phyloP scores from a whole-genome alignment of 345 rosid genomes.

The Camelina hispida region DNA sequence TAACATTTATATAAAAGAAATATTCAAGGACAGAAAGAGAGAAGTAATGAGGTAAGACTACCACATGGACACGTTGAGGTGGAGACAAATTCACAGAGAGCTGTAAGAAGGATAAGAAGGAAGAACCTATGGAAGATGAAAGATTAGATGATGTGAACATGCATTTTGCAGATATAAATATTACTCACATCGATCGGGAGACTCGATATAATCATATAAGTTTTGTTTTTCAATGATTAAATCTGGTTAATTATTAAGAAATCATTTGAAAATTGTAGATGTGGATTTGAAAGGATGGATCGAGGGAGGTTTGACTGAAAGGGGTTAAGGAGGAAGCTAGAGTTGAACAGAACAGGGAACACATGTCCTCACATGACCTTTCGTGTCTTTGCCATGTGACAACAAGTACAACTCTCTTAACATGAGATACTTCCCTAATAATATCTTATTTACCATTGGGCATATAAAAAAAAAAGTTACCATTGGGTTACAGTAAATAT shows the following conservation, averaged over 20 bases:
- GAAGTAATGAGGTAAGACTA: conserved; percentile 35
- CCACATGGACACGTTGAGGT: conserved; percentile 48
- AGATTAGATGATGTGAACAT: conserved; percentile 36
- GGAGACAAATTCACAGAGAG: conserved; percentile 41
- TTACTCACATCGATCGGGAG: conserved; percentile 22
- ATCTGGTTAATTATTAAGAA: conserved; percentile 8
- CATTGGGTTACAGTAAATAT: neutral
- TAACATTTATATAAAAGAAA: conserved; percentile 13
- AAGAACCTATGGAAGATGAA: conserved; percentile 31
- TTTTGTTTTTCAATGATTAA: conserved; percentile 27
- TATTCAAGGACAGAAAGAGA: neutral
- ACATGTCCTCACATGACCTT: conserved; percentile 46
- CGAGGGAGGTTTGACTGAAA: conserved; percentile 34
- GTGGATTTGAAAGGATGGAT: conserved; percentile 24
- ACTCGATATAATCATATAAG: neutral
- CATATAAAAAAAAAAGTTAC: neutral
- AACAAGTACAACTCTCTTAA: conserved; percentile 38
- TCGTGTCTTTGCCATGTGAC: conserved; percentile 40
- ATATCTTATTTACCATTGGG: neutral
- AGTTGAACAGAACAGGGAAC: conserved; percentile 32
- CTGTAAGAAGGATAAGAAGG: conserved; percentile 40
- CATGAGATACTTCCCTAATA: conserved; percentile 2
- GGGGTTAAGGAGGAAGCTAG: neutral
- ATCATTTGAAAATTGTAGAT: conserved; percentile 9
- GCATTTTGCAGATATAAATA: conserved; percentile 15